These are phyloP conservation scores for Tolypocladium inflatum DNA, from an alignment of 2,329 filamentous ascomycete genomes.

Conservation along the genomic window DNA sequence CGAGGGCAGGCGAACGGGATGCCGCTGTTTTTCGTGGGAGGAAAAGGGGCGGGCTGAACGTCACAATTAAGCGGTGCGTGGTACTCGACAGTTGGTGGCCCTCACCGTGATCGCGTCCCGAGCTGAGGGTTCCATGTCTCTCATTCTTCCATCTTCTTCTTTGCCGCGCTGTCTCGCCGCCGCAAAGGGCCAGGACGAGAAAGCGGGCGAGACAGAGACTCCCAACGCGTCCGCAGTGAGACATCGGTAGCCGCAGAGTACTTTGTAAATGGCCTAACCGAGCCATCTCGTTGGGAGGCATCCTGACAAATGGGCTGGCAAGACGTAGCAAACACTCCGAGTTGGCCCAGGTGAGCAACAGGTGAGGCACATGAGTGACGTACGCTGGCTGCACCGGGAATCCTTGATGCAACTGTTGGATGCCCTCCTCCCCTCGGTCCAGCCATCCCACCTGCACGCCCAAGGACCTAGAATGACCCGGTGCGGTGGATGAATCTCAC, in stretches of 20 bases:
- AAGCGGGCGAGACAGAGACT: neutral
- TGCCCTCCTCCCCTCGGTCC: neutral
- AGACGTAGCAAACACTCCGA: neutral
- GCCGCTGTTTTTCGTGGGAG: neutral
- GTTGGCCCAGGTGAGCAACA: neutral
- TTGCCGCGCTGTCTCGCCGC: neutral
- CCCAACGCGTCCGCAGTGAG: neutral
- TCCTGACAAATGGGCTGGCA: no score
- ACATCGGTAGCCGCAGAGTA: neutral
- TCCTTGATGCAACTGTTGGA: neutral
- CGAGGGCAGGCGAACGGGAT: neutral
- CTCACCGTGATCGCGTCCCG: neutral
- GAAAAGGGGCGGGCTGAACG: neutral
- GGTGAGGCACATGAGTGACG: neutral
- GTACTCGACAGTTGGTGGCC: neutral
- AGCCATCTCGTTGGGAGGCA: neutral
- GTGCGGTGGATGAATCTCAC: neutral
- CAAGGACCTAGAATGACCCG: neutral
- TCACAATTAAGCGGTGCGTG: neutral
- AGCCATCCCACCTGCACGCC: neutral
- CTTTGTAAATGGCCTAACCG: neutral
- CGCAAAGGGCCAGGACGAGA: neutral
- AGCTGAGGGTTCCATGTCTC: neutral
- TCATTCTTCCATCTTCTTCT: neutral
- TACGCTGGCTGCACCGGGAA: neutral